phyloP scores from a whole-genome alignment of 257 asterid species.

The Nicotiana benthamiana region DNA sequence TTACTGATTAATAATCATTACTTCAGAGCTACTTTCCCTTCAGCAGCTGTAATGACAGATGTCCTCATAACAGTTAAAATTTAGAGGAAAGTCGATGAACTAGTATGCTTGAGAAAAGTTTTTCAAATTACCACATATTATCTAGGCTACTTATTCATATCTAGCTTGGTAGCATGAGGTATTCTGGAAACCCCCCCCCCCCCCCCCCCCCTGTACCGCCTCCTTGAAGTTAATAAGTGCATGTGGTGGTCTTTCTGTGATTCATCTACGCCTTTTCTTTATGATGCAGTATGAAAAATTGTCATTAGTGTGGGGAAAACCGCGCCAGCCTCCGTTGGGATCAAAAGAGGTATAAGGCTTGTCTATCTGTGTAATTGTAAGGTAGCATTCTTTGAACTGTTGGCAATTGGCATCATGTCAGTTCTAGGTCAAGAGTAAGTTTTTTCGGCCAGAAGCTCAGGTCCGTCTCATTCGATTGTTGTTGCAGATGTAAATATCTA shows the following conservation, averaged over 20 bases:
- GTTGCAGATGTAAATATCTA: background rate
- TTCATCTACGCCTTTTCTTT: slow-evolving; percentile 6
- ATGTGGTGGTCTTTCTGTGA: background rate
- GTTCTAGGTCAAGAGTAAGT: background rate
- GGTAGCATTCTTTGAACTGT: background rate
- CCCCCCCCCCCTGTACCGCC: background rate
- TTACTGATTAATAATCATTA: background rate
- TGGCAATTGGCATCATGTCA: background rate
- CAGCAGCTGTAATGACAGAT: background rate
- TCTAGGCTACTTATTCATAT: background rate
- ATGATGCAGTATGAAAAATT: slow-evolving; percentile 62
- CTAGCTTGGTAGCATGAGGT: background rate
- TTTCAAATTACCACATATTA: background rate
- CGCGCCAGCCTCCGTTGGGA: slow-evolving; percentile 87
- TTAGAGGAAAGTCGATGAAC: background rate
- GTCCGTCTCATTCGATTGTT: background rate
- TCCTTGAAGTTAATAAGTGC: background rate
- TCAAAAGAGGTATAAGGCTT: slow-evolving; percentile 58
- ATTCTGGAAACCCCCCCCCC: background rate
- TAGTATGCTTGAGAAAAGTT: background rate
- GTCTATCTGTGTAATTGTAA: slow-evolving; percentile 6
- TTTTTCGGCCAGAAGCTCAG: background rate
- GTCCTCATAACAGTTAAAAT: background rate
- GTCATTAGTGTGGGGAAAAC: slow-evolving; percentile 95
- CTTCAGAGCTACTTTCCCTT: background rate